Base-by-base conservation (phyloP, 129 eudicot genomes). In the Arctium lappa region DNA sequence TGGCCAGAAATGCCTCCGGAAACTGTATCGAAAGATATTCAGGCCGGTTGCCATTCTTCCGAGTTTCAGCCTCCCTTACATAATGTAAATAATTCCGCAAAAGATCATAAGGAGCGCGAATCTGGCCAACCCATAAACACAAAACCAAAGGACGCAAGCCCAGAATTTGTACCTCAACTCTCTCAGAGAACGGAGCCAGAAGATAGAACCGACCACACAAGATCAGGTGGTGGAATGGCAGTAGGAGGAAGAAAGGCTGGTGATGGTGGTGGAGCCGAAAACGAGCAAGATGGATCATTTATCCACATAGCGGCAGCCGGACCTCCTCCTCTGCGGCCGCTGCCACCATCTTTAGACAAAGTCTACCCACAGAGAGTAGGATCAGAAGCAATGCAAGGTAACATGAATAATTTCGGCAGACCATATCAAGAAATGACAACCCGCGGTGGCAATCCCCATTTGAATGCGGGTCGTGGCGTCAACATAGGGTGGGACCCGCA, bases 391-490 rank as follows among this genome's bases (percentile, higher is more conserved):
- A 66, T 10, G 33, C 38, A 46, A n/a, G 77, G 77, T 48, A 71
- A 34, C 77, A 0, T 48, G 69, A 69, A 44, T 48, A 48, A n/a
- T 11, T 34, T 34, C 73, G 87, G 87, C 31, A 87, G 91, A 60
- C 83, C 91, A 27, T 71, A 70, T 84, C 91, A 84, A 76, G 94
- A 93, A 76, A 79, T 30, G 73, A n/a, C 81, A 8, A 84, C 86
- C 31, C 48, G 82, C 18, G 86, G 89, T 1, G 84, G 60, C 29
- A 84, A 84, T 32, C 80, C 87, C 16, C 79, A 81, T 81, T 38
- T 74, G 32, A 85, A 71, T 76, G 40, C 68, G 42, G 75, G 85
- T 36, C 77, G 86, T 18, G 79, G 48, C 50, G 85, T 85, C 66
- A 40, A 39, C 31, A 32, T 88, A 56, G 89, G 85, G 82, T 46